Evolutionary conservation across 2,329 filamentous ascomycete genomes (phyloP).

Genomic region (Neophaeococcomyces mojaviensis): DNA sequence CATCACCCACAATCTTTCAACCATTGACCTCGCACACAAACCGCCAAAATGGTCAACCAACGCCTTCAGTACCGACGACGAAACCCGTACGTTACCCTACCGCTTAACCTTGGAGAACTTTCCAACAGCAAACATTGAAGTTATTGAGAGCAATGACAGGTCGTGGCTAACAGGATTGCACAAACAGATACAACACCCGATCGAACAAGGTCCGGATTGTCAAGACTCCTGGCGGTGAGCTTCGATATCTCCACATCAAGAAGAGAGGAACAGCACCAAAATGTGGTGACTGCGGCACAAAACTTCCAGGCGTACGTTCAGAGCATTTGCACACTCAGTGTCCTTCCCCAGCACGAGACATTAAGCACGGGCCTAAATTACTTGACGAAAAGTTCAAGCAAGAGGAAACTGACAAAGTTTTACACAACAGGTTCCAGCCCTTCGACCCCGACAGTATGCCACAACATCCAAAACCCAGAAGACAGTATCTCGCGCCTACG

Average conservation of each 20-base stretch:
- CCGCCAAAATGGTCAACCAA: slow-evolving; percentile 23
- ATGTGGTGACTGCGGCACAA: slow-evolving; percentile 97
- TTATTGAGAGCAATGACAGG: background rate
- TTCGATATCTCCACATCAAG: slow-evolving; percentile 98
- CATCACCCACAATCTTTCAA: slow-evolving; percentile 5
- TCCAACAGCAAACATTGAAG: background rate
- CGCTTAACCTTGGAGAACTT: slow-evolving; percentile 15
- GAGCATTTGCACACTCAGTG: slow-evolving; percentile 3
- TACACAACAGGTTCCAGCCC: slow-evolving; percentile 69
- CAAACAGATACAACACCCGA: slow-evolving; percentile 84
- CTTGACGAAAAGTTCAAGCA: too few relatives aligned
- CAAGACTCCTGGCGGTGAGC: slow-evolving; percentile 93
- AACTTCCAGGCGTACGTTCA: slow-evolving; percentile 90
- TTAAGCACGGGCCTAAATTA: background rate
- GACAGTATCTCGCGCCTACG: slow-evolving; percentile 97
- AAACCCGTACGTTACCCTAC: slow-evolving; percentile 60
- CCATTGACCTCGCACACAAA: slow-evolving; percentile 14
- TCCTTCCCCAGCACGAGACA: background rate
- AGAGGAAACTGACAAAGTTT: slow-evolving; percentile 9
- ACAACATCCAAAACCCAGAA: slow-evolving; percentile 98
- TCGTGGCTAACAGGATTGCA: slow-evolving; percentile 8
- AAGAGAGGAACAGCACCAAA: slow-evolving; percentile 98
- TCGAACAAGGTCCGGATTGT: slow-evolving; percentile 94
- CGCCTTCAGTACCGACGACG: slow-evolving; percentile 57
- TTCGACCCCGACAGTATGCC: slow-evolving; percentile 96